Base-by-base conservation (phyloP, 768 basidiomycete genomes). In the Cantharellus anzutake region DNA sequence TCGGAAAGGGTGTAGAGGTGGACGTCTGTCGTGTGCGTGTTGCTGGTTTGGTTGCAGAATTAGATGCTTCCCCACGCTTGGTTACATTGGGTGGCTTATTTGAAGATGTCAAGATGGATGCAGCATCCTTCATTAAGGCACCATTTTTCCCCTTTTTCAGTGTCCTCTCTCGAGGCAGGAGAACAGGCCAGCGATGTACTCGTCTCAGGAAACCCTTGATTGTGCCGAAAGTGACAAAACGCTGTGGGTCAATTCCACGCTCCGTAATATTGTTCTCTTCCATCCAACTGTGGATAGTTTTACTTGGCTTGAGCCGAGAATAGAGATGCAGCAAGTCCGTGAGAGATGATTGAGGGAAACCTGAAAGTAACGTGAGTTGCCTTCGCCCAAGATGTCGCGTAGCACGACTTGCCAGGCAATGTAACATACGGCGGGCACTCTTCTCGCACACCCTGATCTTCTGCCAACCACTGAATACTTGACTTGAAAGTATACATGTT, bases 181-280 rank as follows among this genome's bases (percentile, higher is more conserved):
- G 78, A 51, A 93, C 73, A 0, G 94, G 96, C 76, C 84, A 98
- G n/a, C 92, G 81, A 67, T 96, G 89, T 0, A 97, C 84, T 48
- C 96, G 77, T 7, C 90, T 83, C 14, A 99, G 75, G 68, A 98
- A 98, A 0, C 93, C 94, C 82, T 99, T 99, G 72, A 99, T 94
- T 34, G 98, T 87, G 3, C 96, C 96, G 66, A 98, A 99, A 62
- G 86, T 92, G 16, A 90, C 82, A 70, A 99, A 96, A n/a, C 96
- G 80, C 4, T 94, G 80, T 4, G 88, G 78, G 68, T 99, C 96
- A 58, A 98, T 83, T 2, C 87, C 89, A 29, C 82, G 70, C 3
- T 74, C 72, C 56, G 82, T 77, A 16, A 92, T 79, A 29, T 81
- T 73, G 65, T 90, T 75, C 48, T 74, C 74, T 64, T 87, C 80